A percentile compares a stretch with the other conserved stretches of the same genome.
Conservation (phyloP, 345 rosid species). For the Barbarea vulgaris region DNA sequence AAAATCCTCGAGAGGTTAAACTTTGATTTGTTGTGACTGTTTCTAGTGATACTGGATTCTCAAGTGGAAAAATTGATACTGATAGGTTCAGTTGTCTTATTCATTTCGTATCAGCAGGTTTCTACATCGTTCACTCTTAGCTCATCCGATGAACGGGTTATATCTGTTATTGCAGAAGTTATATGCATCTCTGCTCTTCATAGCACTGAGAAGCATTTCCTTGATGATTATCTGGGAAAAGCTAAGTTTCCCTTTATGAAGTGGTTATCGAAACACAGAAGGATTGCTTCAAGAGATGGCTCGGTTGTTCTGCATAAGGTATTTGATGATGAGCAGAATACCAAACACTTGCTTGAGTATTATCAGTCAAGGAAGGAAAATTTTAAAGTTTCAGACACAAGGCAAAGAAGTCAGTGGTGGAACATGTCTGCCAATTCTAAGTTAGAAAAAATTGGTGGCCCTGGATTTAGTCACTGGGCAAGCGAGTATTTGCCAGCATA, state of each 20-base stretch:
- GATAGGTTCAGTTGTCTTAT: constrained; percentile 66
- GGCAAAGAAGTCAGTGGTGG: constrained; percentile 61
- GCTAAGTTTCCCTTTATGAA: constrained; percentile 40
- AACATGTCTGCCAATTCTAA: constrained; percentile 45
- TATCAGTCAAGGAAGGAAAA: constrained; percentile 49
- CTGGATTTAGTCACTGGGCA: constrained; percentile 74
- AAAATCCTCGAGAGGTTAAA: constrained; percentile 79
- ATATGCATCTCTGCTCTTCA: constrained; percentile 65
- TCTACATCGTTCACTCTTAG: constrained; percentile 58
- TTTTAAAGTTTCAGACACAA: constrained; percentile 34
- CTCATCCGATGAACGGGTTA: constrained; percentile 61
- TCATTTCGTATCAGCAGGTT: constrained; percentile 73
- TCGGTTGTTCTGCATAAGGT: constrained; percentile 58
- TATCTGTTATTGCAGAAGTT: constrained; percentile 79
- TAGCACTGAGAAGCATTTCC: constrained; percentile 59
- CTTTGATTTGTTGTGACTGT: constrained; percentile 38
- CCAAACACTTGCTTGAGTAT: constrained; percentile 55
- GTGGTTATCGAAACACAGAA: constrained; percentile 52
- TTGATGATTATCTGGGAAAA: constrained; percentile 45
- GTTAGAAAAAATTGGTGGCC: constrained; percentile 74
- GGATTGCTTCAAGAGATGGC: constrained; percentile 62
- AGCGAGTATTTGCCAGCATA: constrained; percentile 73
- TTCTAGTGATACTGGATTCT: constrained; percentile 44
- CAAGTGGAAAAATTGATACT: constrained; percentile 53
- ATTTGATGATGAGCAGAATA: constrained; percentile 68